Evolutionary conservation across 2,329 filamentous ascomycete species (phyloP), one percentile per base, ranked within the genome.

Genomic region (Fusarium guadeloupense): DNA sequence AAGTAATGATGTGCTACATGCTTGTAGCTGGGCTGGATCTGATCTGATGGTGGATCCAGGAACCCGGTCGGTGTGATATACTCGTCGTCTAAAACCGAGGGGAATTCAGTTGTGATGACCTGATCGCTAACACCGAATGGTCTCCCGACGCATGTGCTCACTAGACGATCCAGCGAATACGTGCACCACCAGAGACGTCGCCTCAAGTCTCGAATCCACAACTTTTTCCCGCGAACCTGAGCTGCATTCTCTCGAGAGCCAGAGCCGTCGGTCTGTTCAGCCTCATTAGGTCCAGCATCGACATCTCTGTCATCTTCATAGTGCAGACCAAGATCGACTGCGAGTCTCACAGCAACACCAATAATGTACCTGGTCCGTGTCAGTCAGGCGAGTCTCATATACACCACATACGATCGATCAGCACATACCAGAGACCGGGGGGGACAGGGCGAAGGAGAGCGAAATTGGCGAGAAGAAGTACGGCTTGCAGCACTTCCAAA

Each of bases 111-210:
- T 13, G 94, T 98, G 69, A 98, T 92, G 62, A 96, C 92, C 73
- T 96, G 91, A 77, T 98, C 95, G n/a, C 90, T 93, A 62, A 98
- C 92, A 25, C 94, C 93, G 70, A 97, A 96, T 7, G 94, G 95
- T 50, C 94, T 84, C 31, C 94, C 94, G 21, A 98, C 94, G 68
- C 93, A 97, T 19, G 92, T 93, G 70, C 92, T 95, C 44, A 98
- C 94, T 6, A 98, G 86, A n/a, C 94, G 86, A 75, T 98, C 94
- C 50, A 98, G 87, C 6, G 92, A 94, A 76, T 98, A 98, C 2
- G 93, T 93, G 77, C 93, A 97, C 94, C 95, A 98, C 93, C 93
- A 98, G 13, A 98, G 81, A 26, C 94, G 85, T 52, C 94, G 85
- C 45, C 93, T 87, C 61, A 97, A 83, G 74, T 98, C 95, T 47